phyloP scores from a whole-genome alignment of 2,329 filamentous ascomycete genomes.

The Trichoderma simmonsii region DNA sequence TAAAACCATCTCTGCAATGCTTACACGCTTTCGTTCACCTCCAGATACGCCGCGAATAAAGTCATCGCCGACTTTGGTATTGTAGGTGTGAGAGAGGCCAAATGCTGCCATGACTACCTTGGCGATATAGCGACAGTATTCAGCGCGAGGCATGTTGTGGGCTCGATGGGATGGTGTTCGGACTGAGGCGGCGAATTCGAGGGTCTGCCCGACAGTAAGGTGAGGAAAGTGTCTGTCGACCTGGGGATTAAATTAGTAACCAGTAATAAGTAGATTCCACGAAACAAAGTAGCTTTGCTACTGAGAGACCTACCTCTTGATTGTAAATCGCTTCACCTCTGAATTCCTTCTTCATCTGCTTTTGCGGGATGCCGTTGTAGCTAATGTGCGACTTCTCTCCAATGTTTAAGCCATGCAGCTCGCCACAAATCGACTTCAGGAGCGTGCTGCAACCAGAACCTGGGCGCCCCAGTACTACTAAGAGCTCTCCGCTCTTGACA shows the following conservation, averaged over 20 bases:
- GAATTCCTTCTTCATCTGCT: conserved; percentile 57
- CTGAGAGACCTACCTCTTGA: conserved; percentile 53
- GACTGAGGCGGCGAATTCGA: conserved; percentile 68
- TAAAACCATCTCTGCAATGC: conserved; percentile 74
- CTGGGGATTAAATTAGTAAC: too few relatives aligned
- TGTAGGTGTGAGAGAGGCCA: conserved; percentile 67
- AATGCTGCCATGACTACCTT: conserved; percentile 69
- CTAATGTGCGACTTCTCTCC: conserved; percentile 51
- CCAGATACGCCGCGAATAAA: conserved; percentile 69
- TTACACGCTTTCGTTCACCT: conserved; percentile 75
- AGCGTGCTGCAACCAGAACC: conserved; percentile 63
- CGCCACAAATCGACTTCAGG: conserved; percentile 59
- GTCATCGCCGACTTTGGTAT: conserved; percentile 73
- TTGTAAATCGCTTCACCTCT: conserved; percentile 70
- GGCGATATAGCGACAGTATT: conserved; percentile 61
- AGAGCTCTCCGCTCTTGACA: conserved; percentile 61
- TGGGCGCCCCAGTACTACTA: conserved; percentile 66
- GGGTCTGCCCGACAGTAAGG: conserved; percentile 70
- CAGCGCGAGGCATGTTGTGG: conserved; percentile 57
- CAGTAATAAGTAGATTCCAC: too few relatives aligned
- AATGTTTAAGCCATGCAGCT: conserved; percentile 56
- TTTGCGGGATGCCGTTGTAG: conserved; percentile 59
- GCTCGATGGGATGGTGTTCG: conserved; percentile 65
- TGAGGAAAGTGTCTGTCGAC: conserved; percentile 64
- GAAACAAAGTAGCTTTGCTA: too few relatives aligned